Evolutionary conservation across 148 eudicot genomes (phyloP).

Genomic region (Vaccinium vitisidaea): DNA sequence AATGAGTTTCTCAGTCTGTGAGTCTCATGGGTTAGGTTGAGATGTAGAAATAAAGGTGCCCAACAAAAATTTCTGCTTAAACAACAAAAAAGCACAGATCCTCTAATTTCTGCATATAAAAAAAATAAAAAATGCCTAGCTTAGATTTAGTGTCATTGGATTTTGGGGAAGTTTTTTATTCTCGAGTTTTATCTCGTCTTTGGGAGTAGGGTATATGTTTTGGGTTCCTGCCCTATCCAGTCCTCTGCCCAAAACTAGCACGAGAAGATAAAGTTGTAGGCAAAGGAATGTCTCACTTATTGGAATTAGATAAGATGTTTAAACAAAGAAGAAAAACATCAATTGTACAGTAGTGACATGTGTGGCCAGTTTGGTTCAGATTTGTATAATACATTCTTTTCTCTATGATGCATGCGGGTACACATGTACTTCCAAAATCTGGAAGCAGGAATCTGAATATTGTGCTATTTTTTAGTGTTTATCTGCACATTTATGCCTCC

Average conservation of each 20-base stretch:
- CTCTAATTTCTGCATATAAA: neutral
- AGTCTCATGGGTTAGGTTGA: neutral
- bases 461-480: neutral
- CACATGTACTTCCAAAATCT: neutral
- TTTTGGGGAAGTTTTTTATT: neutral
- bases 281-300: neutral
- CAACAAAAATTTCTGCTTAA: no score
- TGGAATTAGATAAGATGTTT: neutral
- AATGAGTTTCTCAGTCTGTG: no score
- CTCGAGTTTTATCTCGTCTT: neutral
- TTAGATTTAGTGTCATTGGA: neutral
- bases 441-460: neutral
- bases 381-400: neutral
- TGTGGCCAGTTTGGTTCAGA: neutral
- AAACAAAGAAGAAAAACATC: neutral
- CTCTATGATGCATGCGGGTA: neutral
- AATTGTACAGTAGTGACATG: neutral
- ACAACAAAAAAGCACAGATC: no score
- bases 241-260: neutral
- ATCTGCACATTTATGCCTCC: conserved; percentile 3
- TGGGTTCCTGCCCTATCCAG: neutral
- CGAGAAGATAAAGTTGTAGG: neutral
- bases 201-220: neutral
- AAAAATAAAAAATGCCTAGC: neutral
- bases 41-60: neutral